These are phyloP conservation scores for Mimosa bimucronata DNA, from an alignment of 306 rosid species.

Conservation along the genomic window DNA sequence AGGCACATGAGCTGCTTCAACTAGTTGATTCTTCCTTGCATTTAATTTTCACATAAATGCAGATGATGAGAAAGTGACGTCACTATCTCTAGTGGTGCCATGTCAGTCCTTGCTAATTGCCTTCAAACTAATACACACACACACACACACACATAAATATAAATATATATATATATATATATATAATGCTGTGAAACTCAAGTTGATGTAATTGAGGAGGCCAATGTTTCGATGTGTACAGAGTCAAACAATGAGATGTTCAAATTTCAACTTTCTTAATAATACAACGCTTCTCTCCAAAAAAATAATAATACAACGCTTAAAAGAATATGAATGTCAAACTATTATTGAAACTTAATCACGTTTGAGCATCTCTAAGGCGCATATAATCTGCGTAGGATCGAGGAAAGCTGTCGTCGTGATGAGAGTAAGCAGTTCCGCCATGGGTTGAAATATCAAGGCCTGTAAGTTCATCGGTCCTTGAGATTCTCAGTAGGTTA, in stretches of 20 bases:
- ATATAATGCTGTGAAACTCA: not conserved
- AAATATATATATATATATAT: too few species aligned
- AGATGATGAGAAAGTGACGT: constrained; percentile 27
- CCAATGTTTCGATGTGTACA: not conserved
- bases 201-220: not conserved
- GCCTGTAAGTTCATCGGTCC: constrained; percentile 61
- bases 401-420: constrained; percentile 39
- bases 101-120: not conserved
- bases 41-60: not conserved
- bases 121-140: too few species aligned
- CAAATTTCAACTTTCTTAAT: not conserved
- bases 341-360: not conserved
- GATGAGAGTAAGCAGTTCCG: constrained; percentile 61
- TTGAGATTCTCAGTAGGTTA: constrained; percentile 52
- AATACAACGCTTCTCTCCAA: not conserved
- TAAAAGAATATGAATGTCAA: not conserved
- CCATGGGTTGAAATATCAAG: constrained; percentile 79
- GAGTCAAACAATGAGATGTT: not conserved
- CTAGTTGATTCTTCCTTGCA: not conserved
- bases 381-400: constrained; percentile 46
- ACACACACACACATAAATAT: too few species aligned
- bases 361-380: constrained; percentile 6
- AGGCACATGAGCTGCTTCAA: not conserved
- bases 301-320: not conserved
- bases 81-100: not conserved